Evolutionary conservation across 2,329 filamentous ascomycete species (phyloP).

Genomic region (Hypoxylon sp.): DNA sequence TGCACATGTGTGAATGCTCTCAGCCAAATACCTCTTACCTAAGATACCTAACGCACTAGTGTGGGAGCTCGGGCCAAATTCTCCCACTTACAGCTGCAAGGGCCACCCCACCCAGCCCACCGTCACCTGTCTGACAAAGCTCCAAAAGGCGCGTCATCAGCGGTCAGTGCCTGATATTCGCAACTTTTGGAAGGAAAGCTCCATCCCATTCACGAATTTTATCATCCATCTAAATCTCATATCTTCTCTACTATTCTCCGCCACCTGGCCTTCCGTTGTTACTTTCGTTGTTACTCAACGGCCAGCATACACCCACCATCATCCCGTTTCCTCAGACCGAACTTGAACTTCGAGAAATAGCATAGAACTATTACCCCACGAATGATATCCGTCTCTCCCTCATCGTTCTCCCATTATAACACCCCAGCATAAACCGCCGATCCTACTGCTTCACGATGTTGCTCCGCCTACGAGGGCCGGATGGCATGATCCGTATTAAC

Average conservation of each 20-base stretch:
- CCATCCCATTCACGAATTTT: constrained; percentile 18
- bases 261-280: constrained; percentile 1
- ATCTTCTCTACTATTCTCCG: constrained; percentile 33
- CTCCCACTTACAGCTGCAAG: constrained; percentile 25
- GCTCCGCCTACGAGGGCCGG: constrained; percentile 88
- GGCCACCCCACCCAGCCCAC: constrained; percentile 38
- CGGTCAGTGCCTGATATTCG: constrained; percentile 45
- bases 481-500: constrained; percentile 90
- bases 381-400: constrained; percentile 4
- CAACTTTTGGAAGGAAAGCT: constrained; percentile 25
- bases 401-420: constrained; percentile 8
- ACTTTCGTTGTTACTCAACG: not conserved
- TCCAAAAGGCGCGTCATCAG: constrained; percentile 47
- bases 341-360: constrained; percentile 4
- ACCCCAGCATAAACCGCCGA: constrained; percentile 19
- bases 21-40: not conserved
- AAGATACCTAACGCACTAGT: not conserved
- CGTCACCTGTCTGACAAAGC: constrained; percentile 33
- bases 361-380: constrained; percentile 9
- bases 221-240: constrained; percentile 27
- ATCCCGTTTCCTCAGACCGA: constrained; percentile 1
- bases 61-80: constrained; percentile 29
- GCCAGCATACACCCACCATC: not conserved
- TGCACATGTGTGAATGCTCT: too few species aligned
- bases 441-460: constrained; percentile 71